Evolutionary conservation across 1,139 yeast species (phyloP), one percentile per base, ranked within the genome.

Genomic region (Blastobotrys niveus): DNA sequence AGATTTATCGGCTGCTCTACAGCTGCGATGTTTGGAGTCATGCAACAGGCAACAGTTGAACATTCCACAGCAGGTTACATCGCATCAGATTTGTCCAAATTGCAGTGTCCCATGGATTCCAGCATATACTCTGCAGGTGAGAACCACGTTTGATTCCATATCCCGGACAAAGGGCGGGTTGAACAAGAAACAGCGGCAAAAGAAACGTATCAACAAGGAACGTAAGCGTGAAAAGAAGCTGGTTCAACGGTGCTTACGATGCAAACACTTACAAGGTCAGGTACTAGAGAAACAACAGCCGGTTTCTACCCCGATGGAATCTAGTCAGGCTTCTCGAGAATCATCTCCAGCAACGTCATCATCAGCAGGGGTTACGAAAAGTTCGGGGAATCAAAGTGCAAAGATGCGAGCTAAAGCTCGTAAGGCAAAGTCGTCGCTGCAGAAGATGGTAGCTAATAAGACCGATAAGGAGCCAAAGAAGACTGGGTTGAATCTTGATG

Each of bases 81-180:
- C 9, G 30, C 31, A 40, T 4, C 40, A 38, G 22, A 17, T 32
- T 8, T 42, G 46, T 15, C 22, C 24, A 9, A 26, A 32, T n/a
- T 42, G 46, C 21, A 14, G 25, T 7, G 46, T 42, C 14, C 46
- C 46, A 3, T 38, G 15, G 12, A 9, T 42, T n/a, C 42, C 46
- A 3, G 46, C 42, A 3, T 20, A 17, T 8, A 38, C 46, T 9
- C 17, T 34, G 5, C 14, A n/a, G 4, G 30, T 32, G 5, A n/a
- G 26, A 10, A 6, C 26, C 15, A 31, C 38, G 4, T 22, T 33
- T 10, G 30, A 21, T 18, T 14, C 24, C n/a, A 10, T 19, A n/a
- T 19, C 25, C 5, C 24, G 46, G n/a, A 33, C 38, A 12, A 38
- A 26, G 33, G 46, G 46, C 3, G 46, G 46, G n/a, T 26, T 38